Conservation (phyloP, 495 filamentous ascomycete species). For the Aspergillus hancockii region DNA sequence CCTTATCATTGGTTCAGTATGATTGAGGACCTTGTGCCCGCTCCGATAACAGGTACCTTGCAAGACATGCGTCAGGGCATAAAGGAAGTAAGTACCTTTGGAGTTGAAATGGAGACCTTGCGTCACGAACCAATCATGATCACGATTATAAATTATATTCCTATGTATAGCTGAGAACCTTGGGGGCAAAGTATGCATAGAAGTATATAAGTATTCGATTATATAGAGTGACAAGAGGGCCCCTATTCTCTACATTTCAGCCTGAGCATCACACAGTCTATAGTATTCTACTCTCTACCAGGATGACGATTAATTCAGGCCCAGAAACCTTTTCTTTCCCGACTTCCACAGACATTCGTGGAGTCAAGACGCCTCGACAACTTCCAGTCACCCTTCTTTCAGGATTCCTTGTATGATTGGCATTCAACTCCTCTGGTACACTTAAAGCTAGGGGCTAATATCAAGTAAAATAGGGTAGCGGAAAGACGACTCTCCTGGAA, state of each 20-base stretch:
- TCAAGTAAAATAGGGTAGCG: slow-evolving; percentile 41
- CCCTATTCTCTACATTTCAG: too few relatives aligned
- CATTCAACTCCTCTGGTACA: not conserved
- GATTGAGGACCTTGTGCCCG: not conserved
- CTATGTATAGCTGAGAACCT: slow-evolving; percentile 1
- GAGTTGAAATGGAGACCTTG: not conserved
- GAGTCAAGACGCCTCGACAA: slow-evolving; percentile 16
- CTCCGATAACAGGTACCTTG: not conserved
- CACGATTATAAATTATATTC: slow-evolving; percentile 4
- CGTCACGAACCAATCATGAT: slow-evolving; percentile 1
- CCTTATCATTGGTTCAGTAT: not conserved
- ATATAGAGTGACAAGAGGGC: too few relatives aligned
- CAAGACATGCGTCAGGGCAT: not conserved
- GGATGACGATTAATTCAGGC: slow-evolving; percentile 38
- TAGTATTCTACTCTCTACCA: not conserved
- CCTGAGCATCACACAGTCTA: not conserved
- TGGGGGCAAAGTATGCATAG: slow-evolving; percentile 5
- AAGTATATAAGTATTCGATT: not conserved
- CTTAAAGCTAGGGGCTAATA: not conserved
- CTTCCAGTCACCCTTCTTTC: slow-evolving; percentile 51
- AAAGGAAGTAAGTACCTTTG: slow-evolving; percentile 9
- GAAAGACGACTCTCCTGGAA: slow-evolving; percentile 59
- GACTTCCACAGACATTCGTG: slow-evolving; percentile 9
- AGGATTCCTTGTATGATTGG: slow-evolving; percentile 42
- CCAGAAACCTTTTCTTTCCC: slow-evolving; percentile 24